Evolutionary conservation across 2,329 filamentous ascomycete genomes (phyloP), one percentile per base, ranked within the genome.

Genomic region (Phaeosphaeriaceae sp.): DNA sequence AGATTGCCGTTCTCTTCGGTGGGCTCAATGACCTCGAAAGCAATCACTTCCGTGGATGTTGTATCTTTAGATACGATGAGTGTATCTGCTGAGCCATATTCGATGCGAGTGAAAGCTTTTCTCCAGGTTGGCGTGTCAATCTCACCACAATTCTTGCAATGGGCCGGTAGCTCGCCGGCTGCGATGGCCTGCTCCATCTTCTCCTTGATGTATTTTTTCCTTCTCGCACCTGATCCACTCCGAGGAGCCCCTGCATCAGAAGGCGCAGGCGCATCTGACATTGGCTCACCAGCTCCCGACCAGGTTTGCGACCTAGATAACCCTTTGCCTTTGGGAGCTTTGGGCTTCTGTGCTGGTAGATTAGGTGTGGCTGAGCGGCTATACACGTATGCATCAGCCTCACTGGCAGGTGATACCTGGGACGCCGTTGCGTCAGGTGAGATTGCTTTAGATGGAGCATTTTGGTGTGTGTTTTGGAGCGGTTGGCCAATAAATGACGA

Each of bases 81-180:
- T 58, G 89, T 86, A 2, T 86, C 84, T 0, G 92, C 92, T 31
- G 84, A 84, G 1, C 92, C 93, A 17, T 86, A 81, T 47, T 89
- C 84, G 7, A 91, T 84, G 70, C 92, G 92, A n/a, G 88, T 88
- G 84, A 90, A 97, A 13, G 95, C 92, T 71, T 94, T 95, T 59
- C 95, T 89, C 95, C 95, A 99, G 0, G 94, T 97, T 0, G 94
- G 92, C 0, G 95, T 99, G 69, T 98, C 91, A 56, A 99, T 96
- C 7, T 93, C 91, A 6, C 95, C 95, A 69, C 95, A 99, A 69
- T 98, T 97, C 62, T 87, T 87, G 76, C 95, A 99, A 71, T 89
- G 98, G 1, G 90, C 89, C 0, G 95, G 95, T 83, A 93, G 90
- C 64, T 93, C 86, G 5, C 95, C 95, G 54, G 88, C 87, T n/a